Conservation (phyloP, 768 basidiomycete species). For the Boletus rubropictus region DNA sequence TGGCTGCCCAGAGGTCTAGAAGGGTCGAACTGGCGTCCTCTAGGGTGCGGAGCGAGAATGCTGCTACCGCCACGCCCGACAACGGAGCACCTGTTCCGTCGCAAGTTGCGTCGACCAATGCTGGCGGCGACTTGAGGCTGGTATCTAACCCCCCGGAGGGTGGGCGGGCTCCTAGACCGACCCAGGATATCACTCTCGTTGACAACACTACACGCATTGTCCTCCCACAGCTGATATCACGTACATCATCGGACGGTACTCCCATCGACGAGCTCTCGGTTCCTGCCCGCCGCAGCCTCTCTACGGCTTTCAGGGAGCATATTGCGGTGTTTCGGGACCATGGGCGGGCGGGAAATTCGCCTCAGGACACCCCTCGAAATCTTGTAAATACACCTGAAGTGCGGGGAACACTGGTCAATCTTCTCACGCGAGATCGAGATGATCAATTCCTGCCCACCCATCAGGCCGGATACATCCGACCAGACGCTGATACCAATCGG, state of each 20-base stretch:
- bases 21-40: constrained; percentile 19
- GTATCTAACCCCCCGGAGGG: constrained; percentile 6
- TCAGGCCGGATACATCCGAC: constrained; percentile 7
- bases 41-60: constrained; percentile 4
- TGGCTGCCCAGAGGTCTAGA: constrained; percentile 22
- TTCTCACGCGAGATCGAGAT: constrained; percentile 24
- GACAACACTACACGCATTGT: constrained; percentile 17
- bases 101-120: neutral
- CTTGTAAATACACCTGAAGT: constrained; percentile 22
- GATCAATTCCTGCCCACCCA: constrained; percentile 8
- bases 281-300: constrained; percentile 17
- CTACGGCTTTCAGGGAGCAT: constrained; percentile 21
- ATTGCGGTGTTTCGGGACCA: constrained; percentile 13
- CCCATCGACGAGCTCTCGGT: constrained; percentile 16
- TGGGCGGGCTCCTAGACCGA: constrained; percentile 13
- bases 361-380: constrained; percentile 17
- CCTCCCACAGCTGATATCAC: constrained; percentile 21
- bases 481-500: constrained; percentile 3
- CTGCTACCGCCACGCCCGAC: neutral
- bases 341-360: neutral
- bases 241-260: constrained; percentile 20
- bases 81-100: neutral
- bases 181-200: constrained; percentile 14
- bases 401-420: constrained; percentile 19
- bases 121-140: constrained; percentile 1